phyloP scores from a whole-genome alignment of 331 rosid genomes.

The Malus hybrid region DNA sequence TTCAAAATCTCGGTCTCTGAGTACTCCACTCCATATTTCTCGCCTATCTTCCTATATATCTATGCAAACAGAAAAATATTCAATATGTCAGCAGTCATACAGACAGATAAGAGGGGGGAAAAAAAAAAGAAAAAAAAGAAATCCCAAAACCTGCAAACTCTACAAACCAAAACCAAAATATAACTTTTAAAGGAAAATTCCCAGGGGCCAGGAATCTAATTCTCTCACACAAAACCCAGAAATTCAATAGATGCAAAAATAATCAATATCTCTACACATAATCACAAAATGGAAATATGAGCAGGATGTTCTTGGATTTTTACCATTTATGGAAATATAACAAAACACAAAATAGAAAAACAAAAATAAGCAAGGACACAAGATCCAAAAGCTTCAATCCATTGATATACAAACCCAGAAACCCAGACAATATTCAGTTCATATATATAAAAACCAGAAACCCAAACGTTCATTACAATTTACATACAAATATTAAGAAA shows the following conservation, averaged over 20 bases:
- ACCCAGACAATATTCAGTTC: not conserved
- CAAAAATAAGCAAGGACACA: not conserved
- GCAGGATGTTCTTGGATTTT: not conserved
- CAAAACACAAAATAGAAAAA: not conserved
- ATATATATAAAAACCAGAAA: not conserved
- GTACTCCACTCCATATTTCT: conserved; percentile 82
- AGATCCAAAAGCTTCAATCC: not conserved
- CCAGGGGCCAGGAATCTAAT: not conserved
- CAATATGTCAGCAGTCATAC: not conserved
- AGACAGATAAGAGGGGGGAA: not conserved
- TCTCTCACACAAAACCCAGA: not conserved
- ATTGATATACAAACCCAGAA: not conserved
- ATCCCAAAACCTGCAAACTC: not conserved
- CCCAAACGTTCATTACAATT: not conserved
- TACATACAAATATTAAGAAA: not conserved
- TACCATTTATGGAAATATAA: not conserved
- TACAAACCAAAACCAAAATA: not conserved
- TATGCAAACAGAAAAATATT: conserved; percentile 12
- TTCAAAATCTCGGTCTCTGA: conserved; percentile 83
- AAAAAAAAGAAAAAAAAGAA: not conserved
- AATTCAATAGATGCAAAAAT: not conserved
- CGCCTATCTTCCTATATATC: conserved; percentile 81
- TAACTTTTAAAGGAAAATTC: not conserved
- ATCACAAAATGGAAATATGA: not conserved
- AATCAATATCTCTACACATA: not conserved